Evolutionary conservation across 1,284 basidiomycete genomes (phyloP), one percentile per base, ranked within the genome.

Genomic region (Xerocomus minutiporus): DNA sequence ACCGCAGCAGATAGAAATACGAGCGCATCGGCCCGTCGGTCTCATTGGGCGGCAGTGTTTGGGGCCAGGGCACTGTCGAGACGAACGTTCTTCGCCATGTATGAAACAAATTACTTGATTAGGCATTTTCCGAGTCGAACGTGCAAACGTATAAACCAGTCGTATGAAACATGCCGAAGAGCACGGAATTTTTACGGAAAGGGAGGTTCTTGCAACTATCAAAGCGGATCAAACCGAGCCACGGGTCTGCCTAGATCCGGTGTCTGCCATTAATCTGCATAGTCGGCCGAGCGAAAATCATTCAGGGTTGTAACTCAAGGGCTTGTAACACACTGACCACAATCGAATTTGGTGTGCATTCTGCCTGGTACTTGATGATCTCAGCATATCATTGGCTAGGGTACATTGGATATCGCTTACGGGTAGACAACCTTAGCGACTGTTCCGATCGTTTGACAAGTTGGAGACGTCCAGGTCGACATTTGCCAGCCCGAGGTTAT

Each of bases 401-500:
- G 20, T 34, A 32, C 31, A 45, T 25, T 34, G 38, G 39, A 41
- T 35, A 39, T 34, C n/a, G 25, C 28, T 15, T 45, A 49, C 9
- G 9, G 15, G 12, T 25, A 40, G 29, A 38, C 9, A 28, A n/a
- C 25, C 11, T 63, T 34, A 64, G 43, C 31, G 54, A 49, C 31
- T 46, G 28, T 50, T 48, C 23, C 32, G 47, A 46, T 58, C 50
- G 25, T 49, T 28, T 46, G 53, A 34, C 29, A 28, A 32, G 50
- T 38, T 32, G 41, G 59, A 46, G 32, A 51, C 28, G 29, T 59
- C 52, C 35, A 61, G 64, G 51, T 59, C 66, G 23, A 84, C 65
- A 58, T 80, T 78, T 47, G 70, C 79, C 52, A 96, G 72, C 2
- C 94, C 94, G 44, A 97, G 75, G 63, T 93, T 95, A 57, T 78